A percentile compares a stretch with the other conserved stretches of the same genome.
Conservation (phyloP, 2,329 filamentous ascomycete species). For the Cladosporium sp. region DNA sequence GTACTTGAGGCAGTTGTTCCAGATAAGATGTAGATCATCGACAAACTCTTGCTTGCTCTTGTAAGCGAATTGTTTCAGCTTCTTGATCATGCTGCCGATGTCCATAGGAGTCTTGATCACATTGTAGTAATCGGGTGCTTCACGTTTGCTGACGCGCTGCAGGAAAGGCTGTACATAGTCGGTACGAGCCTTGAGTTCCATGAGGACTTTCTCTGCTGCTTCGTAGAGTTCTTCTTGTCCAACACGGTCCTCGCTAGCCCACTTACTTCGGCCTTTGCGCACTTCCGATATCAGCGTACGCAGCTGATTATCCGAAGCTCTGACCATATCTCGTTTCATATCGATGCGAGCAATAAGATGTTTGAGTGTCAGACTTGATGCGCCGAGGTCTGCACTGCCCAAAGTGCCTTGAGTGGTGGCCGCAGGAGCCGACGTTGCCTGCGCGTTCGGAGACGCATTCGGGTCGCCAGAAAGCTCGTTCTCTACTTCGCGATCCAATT, state of each 20-base stretch:
- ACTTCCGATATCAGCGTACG: slow-evolving; percentile 94
- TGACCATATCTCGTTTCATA: slow-evolving; percentile 82
- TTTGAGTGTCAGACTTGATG: slow-evolving; percentile 92
- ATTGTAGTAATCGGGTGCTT: slow-evolving; percentile 91
- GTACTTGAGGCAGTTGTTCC: slow-evolving; percentile 94
- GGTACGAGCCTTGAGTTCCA: slow-evolving; percentile 93
- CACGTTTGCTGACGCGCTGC: slow-evolving; percentile 90
- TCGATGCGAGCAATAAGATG: slow-evolving; percentile 96
- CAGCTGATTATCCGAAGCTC: slow-evolving; percentile 87
- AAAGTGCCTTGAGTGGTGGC: slow-evolving; percentile 77
- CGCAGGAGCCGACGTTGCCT: slow-evolving; percentile 46
- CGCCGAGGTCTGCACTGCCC: slow-evolving; percentile 89
- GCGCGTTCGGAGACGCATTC: slow-evolving; percentile 48
- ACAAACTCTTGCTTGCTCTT: slow-evolving; percentile 85
- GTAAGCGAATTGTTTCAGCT: slow-evolving; percentile 66
- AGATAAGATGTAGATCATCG: slow-evolving; percentile 87
- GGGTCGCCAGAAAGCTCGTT: slow-evolving; percentile 75
- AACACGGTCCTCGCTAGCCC: slow-evolving; percentile 96
- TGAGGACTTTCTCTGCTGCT: slow-evolving; percentile 91
- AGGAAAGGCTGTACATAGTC: slow-evolving; percentile 97
- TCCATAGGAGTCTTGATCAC: slow-evolving; percentile 98
- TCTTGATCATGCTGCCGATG: slow-evolving; percentile 96
- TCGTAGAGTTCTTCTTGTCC: slow-evolving; percentile 98
- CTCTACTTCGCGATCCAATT: slow-evolving; percentile 92
- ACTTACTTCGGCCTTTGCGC: slow-evolving; percentile 95